Conservation (phyloP, 805 yeast species). For the Komagataella populi region DNA sequence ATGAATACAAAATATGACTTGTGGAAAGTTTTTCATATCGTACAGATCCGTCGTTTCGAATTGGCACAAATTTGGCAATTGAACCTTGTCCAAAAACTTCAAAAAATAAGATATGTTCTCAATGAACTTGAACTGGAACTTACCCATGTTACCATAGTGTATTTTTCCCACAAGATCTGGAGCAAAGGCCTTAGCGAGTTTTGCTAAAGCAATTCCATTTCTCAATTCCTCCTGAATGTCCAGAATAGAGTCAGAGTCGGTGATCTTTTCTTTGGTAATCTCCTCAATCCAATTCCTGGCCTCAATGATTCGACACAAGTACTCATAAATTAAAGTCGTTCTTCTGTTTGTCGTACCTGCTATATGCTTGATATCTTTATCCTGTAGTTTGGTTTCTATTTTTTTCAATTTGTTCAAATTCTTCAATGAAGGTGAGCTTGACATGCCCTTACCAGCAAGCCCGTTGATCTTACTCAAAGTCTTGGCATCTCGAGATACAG, state of each 20-base stretch:
- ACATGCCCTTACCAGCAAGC: constrained; percentile 10
- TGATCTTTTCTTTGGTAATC: constrained; percentile 14
- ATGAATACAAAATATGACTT: constrained; percentile 86
- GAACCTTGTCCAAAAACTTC: constrained; percentile 49
- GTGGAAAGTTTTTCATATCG: constrained; percentile 85
- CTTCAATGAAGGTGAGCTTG: constrained; percentile 22
- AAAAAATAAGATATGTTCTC: constrained; percentile 86
- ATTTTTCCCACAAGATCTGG: constrained; percentile 48
- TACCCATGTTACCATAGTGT: constrained; percentile 32
- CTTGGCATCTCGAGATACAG: constrained; percentile 3
- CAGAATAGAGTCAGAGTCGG: constrained; percentile 23
- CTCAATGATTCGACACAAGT: constrained; percentile 38
- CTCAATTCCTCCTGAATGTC: constrained; percentile 51
- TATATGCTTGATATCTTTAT: constrained; percentile 3
- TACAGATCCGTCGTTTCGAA: constrained; percentile 90
- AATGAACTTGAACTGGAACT: constrained; percentile 74
- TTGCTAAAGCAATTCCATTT: constrained; percentile 80
- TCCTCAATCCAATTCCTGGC: constrained; percentile 36
- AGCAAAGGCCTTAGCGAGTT: constrained; percentile 56
- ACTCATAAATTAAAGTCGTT: constrained; percentile 21
- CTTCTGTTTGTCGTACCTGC: neutral
- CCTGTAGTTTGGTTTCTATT: constrained; percentile 14
- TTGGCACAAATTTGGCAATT: constrained; percentile 75
- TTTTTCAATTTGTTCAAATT: constrained; percentile 16
- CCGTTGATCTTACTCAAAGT: constrained; percentile 19